Evolutionary conservation across 495 filamentous ascomycete genomes (phyloP), one percentile per base, ranked within the genome.

Genomic region (Bryoglossum gracile): DNA sequence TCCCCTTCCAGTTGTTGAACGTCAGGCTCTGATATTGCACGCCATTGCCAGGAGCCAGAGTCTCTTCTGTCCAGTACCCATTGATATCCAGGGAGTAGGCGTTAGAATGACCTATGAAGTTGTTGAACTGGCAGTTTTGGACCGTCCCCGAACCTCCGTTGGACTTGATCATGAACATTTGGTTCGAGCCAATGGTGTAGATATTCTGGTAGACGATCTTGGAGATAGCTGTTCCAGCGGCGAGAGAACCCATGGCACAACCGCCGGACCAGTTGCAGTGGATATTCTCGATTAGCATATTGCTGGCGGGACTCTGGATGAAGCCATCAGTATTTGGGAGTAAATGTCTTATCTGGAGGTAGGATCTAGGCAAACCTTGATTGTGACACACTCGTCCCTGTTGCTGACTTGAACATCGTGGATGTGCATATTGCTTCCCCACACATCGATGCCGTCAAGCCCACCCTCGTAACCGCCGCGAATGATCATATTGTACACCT

Each of bases 151-250:
- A 33, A 22, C 61, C 61, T 11, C 78, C 78, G 50, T 62, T 72
- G 55, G 66, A 70, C 62, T 82, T 82, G 64, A 82, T 74, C 75
- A 82, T 75, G 54, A 75, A 68, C 77, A 81, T 80, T 55, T 80
- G 74, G 61, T 77, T 82, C 19, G 69, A 70, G 23, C 67, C 59
- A 62, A 68, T 70, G 43, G 71, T 71, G 60, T 78, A 75, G 48
- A 77, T 58, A 57, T 75, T 70, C 14, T 68, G 64, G 58, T 74
- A 75, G n/a, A 59, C 58, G 46, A 77, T 66, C 33, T 68, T 66
- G 26, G 62, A 65, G 55, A 79, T 71, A 13, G 52, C 56, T 6
- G 59, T 61, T 36, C 61, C 64, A 4, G 56, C 50, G 10, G 54
- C 56, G 3, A 78, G 60, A 9, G 71, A 78, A 22, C 73, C 76